Evolutionary conservation across 208 protist species (phyloP).

Genomic region (Leishmania tarentolae): DNA sequence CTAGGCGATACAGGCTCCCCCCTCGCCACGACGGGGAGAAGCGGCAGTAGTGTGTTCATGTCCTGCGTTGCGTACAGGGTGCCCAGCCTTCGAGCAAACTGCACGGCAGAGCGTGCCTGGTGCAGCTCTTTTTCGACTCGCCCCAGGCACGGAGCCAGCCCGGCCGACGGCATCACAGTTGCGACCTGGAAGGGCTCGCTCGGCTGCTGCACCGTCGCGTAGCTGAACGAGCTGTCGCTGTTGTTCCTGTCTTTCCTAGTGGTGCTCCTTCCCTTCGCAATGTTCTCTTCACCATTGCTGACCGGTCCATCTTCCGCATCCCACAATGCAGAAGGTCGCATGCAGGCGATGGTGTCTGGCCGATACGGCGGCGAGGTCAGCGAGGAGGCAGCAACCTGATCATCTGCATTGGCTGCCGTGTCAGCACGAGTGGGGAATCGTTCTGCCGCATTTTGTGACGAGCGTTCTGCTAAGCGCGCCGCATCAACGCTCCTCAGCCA

Average conservation of each 20-base stretch:
- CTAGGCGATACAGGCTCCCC: background rate
- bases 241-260: background rate
- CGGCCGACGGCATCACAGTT: slow-evolving; percentile 19
- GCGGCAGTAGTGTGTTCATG: slow-evolving; percentile 63
- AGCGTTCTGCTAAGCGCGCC: background rate
- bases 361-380: background rate
- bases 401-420: background rate
- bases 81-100: slow-evolving; percentile 72
- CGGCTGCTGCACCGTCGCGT: slow-evolving; percentile 6
- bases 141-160: slow-evolving; percentile 17
- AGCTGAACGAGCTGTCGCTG: slow-evolving; percentile 11
- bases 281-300: slow-evolving; percentile 1
- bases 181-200: slow-evolving; percentile 15
- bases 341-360: background rate
- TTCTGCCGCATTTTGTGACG: background rate
- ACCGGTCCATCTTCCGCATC: slow-evolving; percentile 4
- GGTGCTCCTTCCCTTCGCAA: background rate
- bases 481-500: slow-evolving; percentile 13
- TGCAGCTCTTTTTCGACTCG: slow-evolving; percentile 37
- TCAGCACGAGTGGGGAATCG: background rate
- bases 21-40: slow-evolving; percentile 24
- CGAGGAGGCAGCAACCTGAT: background rate
- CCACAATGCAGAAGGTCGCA: background rate
- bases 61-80: slow-evolving; percentile 75
- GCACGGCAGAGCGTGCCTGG: slow-evolving; percentile 36